Conservation (phyloP, 805 yeast species). For the Starmera dryadoides region DNA sequence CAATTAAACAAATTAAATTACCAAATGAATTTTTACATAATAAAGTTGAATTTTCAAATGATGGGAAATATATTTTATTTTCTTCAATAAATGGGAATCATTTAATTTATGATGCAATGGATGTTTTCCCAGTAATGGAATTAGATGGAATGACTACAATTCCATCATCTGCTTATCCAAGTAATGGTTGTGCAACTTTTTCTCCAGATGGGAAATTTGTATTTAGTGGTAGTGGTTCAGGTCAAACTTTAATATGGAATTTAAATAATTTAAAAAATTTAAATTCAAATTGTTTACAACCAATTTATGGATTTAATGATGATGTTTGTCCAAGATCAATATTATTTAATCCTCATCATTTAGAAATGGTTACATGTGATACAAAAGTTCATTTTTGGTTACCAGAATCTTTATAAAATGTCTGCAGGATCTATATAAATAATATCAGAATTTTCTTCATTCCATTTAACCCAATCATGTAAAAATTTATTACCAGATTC, state of each 20-base stretch:
- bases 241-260: slow-evolving; percentile 49
- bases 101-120: slow-evolving; percentile 62
- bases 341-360: slow-evolving; percentile 32
- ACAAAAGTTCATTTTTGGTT: slow-evolving; percentile 15
- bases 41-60: slow-evolving; percentile 72
- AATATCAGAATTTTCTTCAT: slow-evolving; percentile 58
- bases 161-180: slow-evolving; percentile 35
- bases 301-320: slow-evolving; percentile 20
- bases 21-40: slow-evolving; percentile 40
- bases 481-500: slow-evolving; percentile 38
- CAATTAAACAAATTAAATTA: slow-evolving; percentile 39
- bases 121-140: slow-evolving; percentile 41
- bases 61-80: slow-evolving; percentile 57
- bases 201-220: slow-evolving; percentile 64
- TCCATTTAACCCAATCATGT: slow-evolving; percentile 61
- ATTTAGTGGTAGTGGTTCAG: slow-evolving; percentile 52
- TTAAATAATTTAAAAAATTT: slow-evolving; percentile 23
- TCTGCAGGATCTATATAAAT: slow-evolving; percentile 54
- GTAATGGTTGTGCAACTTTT: slow-evolving; percentile 50
- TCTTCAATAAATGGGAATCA: slow-evolving; percentile 51
- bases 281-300: slow-evolving; percentile 10
- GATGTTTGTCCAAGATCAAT: slow-evolving; percentile 32
- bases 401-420: slow-evolving; percentile 14
- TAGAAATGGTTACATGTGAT: slow-evolving; percentile 19
- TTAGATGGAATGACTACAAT: slow-evolving; percentile 43